Evolutionary conservation across 345 rosid species (phyloP).

Genomic region (Trapa incisa): DNA sequence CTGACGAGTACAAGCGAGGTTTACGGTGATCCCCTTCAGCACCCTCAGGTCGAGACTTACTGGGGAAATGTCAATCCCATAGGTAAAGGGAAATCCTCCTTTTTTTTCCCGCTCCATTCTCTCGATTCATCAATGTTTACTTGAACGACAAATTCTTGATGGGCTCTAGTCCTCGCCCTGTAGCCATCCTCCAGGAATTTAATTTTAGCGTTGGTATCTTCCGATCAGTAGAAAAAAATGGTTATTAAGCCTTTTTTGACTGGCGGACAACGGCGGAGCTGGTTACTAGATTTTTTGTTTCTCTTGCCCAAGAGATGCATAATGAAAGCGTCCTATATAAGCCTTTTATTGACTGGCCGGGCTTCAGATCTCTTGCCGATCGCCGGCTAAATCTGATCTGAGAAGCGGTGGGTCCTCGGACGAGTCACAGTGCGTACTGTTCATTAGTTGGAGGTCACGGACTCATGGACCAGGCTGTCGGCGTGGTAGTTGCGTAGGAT

Average conservation of each 20-base stretch:
- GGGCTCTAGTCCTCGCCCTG: background rate
- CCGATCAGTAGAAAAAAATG: too few species aligned
- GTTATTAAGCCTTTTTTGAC: too few species aligned
- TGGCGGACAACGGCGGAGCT: too few species aligned
- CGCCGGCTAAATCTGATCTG: background rate
- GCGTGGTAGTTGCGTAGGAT: background rate
- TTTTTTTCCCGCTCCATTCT: background rate
- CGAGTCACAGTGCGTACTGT: background rate
- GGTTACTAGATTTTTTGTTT: too few species aligned
- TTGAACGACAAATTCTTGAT: background rate
- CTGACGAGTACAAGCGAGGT: constrained; percentile 97
- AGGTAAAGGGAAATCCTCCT: constrained; percentile 23
- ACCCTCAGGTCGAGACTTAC: constrained; percentile 97
- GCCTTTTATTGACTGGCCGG: background rate
- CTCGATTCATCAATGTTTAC: background rate
- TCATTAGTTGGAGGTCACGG: background rate
- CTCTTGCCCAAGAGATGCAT: too few species aligned
- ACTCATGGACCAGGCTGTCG: background rate
- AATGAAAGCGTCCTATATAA: background rate
- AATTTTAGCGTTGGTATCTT: too few species aligned
- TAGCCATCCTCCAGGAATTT: too few species aligned
- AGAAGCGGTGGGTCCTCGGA: background rate
- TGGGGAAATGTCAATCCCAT: constrained; percentile 99
- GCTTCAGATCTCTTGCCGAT: background rate
- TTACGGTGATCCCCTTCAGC: constrained; percentile 96